A percentile compares a stretch with the other conserved stretches of the same genome.
Conservation (phyloP, 2,329 filamentous ascomycete species). For the Pestalotiopsis sp. region DNA sequence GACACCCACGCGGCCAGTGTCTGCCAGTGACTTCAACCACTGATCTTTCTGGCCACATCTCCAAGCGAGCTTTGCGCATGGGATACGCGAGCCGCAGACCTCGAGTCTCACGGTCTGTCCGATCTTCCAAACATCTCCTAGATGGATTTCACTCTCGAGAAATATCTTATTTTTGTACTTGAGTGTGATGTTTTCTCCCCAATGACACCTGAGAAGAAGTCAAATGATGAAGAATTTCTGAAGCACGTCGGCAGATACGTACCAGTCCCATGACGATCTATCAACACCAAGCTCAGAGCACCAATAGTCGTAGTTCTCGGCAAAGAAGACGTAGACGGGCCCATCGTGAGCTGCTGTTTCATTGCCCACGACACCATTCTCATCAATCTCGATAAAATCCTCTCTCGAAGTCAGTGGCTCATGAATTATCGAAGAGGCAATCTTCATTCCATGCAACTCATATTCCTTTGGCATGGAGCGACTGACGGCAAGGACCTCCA, state of each 20-base stretch:
- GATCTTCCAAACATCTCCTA: slow-evolving; percentile 27
- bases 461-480: slow-evolving; percentile 18
- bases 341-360: slow-evolving; percentile 26
- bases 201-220: slow-evolving; percentile 20
- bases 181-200: slow-evolving; percentile 27
- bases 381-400: slow-evolving; percentile 26
- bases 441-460: slow-evolving; percentile 21
- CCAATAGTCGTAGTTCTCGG: slow-evolving; percentile 30
- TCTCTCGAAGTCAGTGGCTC: slow-evolving; percentile 19
- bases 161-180: slow-evolving; percentile 16
- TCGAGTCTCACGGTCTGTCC: slow-evolving; percentile 23
- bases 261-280: slow-evolving; percentile 21
- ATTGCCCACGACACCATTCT: slow-evolving; percentile 22
- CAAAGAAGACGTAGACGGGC: slow-evolving; percentile 26
- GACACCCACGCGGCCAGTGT: slow-evolving; percentile 22
- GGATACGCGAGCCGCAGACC: slow-evolving; percentile 25
- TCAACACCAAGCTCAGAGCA: slow-evolving; percentile 22
- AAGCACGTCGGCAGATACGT: neutral
- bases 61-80: slow-evolving; percentile 27
- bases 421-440: slow-evolving; percentile 24
- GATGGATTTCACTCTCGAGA: slow-evolving; percentile 23
- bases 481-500: slow-evolving; percentile 29
- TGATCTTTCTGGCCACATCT: slow-evolving; percentile 26
- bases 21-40: slow-evolving; percentile 24
- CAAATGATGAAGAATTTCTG: neutral